These are phyloP conservation scores for Solanum hybrid DNA, from an alignment of 305 asterid species.

Conservation along the genomic window DNA sequence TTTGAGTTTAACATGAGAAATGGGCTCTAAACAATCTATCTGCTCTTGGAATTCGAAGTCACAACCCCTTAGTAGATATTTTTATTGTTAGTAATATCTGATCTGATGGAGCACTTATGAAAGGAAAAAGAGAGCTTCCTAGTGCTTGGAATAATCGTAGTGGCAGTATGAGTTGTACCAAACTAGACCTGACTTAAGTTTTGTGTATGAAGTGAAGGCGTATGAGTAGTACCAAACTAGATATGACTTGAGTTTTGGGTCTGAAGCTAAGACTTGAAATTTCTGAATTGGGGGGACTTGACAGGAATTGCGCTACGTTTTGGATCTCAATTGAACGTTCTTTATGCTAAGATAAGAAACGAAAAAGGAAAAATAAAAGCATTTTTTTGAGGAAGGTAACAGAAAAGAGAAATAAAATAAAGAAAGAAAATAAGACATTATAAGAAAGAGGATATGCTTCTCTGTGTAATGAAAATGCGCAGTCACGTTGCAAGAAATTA, in stretches of 20 bases:
- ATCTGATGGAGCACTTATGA: background rate
- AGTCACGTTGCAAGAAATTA: too few relatives aligned
- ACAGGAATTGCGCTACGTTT: background rate
- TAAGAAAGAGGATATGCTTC: background rate
- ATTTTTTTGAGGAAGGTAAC: background rate
- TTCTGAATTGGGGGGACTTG: background rate
- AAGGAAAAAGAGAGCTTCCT: background rate
- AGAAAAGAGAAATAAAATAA: background rate
- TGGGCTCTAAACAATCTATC: background rate
- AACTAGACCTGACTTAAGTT: background rate
- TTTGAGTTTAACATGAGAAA: background rate
- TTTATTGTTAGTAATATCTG: background rate
- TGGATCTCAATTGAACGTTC: background rate
- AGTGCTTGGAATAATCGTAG: background rate
- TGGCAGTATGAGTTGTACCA: background rate
- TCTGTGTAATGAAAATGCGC: background rate
- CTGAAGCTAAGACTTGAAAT: background rate
- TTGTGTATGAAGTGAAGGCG: background rate
- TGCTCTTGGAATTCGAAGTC: background rate
- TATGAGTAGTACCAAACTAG: background rate
- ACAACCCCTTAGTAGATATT: background rate
- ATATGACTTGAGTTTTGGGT: background rate
- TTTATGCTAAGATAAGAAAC: background rate
- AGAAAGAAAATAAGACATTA: background rate
- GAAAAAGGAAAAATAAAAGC: background rate